Evolutionary conservation across 345 rosid species (phyloP), one percentile per base, ranked within the genome.

Genomic region (Salix purpurea): DNA sequence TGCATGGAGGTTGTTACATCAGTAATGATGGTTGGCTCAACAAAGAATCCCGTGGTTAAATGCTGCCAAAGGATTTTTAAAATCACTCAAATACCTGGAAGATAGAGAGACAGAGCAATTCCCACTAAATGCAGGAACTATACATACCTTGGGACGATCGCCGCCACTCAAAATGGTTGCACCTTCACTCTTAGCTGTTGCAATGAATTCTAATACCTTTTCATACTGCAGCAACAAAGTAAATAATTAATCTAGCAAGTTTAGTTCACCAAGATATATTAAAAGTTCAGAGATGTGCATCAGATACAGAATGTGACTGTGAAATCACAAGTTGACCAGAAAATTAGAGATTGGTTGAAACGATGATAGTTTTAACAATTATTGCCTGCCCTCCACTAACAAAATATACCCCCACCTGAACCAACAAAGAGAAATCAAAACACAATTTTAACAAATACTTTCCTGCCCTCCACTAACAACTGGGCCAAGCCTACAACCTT

Each of bases 401-500:
- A 75, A 19, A n/a, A 64, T 21, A 26, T 44, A 37, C 7, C 36
- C 30, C 13, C 23, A 30, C 15, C 62, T 14, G 5, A 7, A 30
- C 7, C 24, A 30, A 19, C 37, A 34, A 12, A 18, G 11, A 58
- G 64, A 52, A 19, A n/a, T 58, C 28, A 70, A 70, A 19, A 21
- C 18, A 13, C 65, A n/a, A 9, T 26, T 48, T 48, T 21, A 42
- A 14, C n/a, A 77, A 48, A 5, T 64, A 65, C 71, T 81, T 83
- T 92, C 99, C 95, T 93, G 99, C 18, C 92, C 90, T 83, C 42
- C 81, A 32, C 98, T 93, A 76, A 93, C 92, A 79, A 95, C 88
- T 5, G 99, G 97, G 44, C 99, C 99, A 83, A 95, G 91, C 87
- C 91, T 89, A 87, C 97, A 95, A 67, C 92, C 96, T 82, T 90